Evolutionary conservation across 345 rosid genomes (phyloP), one percentile per base, ranked within the genome.

Genomic region (Eucalyptus leucophloia): DNA sequence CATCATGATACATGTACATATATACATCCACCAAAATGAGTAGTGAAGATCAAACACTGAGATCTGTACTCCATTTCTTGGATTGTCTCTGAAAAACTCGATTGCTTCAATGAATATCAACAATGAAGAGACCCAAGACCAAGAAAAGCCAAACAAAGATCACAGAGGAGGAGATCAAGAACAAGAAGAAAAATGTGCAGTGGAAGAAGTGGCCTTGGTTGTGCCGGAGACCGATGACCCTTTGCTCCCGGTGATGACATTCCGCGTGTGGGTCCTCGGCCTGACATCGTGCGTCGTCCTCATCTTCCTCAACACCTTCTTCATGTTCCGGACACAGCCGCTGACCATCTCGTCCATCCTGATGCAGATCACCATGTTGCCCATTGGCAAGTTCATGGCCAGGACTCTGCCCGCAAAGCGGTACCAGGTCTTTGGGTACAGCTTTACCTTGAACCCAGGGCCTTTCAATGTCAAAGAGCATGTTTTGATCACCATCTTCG

Each of bases 151-250:
- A 34, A 69, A 69, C 81, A 18, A 69, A 69, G 81, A 34, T 69
- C 81, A 18, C 42, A 34, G 26, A 72, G 82, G 14, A 69, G 81
- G 14, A 69, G 44, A 69, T 4, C 95, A 91, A 88, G 92, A 91
- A 12, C 92, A 91, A 13, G 65, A 92, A 3, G 96, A 94, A 89
- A 90, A 92, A 82, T 95, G 94, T 86, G 91, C 98, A 2, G 92
- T 97, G 86, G 99, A 98, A 87, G 97, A 96, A 87, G 99, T 97
- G 40, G 97, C 97, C 16, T 89, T 98, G 54, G 95, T 96, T 8
- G 99, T 98, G 53, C 99, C 99, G 2, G 96, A 95, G 91, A 98
- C 99, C 13, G 99, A 98, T 56, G 99, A 98, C 88, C 98, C 98
- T 14, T 89, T 93, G n/a, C 72, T 96, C 5, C 99, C 97, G 1